A percentile compares a stretch with the other conserved stretches of the same genome.
Evolutionary conservation across 140 eudicot genomes (phyloP).

Genomic region (Oenanthe javanica): DNA sequence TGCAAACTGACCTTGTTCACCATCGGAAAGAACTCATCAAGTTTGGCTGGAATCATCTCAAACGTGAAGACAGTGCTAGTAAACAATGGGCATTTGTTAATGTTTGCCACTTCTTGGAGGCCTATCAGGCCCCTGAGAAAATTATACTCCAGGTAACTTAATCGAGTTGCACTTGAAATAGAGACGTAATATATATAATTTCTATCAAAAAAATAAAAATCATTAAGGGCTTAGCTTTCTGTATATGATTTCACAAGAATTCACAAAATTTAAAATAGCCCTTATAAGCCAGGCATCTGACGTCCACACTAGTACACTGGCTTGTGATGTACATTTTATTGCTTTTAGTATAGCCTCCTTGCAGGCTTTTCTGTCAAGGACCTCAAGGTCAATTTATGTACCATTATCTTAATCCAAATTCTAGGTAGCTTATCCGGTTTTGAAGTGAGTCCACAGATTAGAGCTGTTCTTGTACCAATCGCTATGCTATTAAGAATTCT

Average conservation of each 20-base stretch:
- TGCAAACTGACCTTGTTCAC: conserved; percentile 89
- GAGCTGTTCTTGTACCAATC: background rate
- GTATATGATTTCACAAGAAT: background rate
- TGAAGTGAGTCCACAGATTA: background rate
- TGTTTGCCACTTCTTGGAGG: conserved; percentile 99
- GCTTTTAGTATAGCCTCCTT: background rate
- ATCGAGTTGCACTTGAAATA: background rate
- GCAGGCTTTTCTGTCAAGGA: background rate
- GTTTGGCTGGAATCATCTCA: conserved; percentile 99
- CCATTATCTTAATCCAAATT: background rate
- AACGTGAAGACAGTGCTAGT: conserved; percentile 99
- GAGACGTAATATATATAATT: background rate
- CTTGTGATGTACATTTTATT: background rate
- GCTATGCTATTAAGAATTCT: background rate
- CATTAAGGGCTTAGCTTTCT: background rate
- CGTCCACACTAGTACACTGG: background rate
- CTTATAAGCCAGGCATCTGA: background rate
- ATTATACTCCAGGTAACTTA: conserved; percentile 81
- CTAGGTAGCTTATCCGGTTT: background rate
- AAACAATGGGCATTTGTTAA: conserved; percentile 99
- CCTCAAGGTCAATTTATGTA: background rate
- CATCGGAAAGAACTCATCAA: conserved; percentile 96
- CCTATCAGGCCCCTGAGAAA: conserved; percentile 99
- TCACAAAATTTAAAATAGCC: background rate
- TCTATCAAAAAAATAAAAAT: background rate